Conservation (phyloP, 495 filamentous ascomycete species). For the Pyronema domesticum region DNA sequence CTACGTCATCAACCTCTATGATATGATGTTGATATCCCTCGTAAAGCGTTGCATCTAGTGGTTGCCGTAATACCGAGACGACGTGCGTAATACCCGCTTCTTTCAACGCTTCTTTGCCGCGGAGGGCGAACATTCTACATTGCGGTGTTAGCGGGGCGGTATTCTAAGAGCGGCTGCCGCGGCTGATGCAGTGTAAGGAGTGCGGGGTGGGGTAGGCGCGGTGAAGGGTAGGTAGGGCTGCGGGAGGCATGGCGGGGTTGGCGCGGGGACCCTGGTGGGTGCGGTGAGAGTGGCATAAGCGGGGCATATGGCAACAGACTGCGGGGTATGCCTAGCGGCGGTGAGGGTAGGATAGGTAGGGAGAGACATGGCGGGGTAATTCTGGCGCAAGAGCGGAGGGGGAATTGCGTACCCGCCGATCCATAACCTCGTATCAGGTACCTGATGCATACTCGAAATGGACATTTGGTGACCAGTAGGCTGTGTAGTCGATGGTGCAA, state of each 20-base stretch:
- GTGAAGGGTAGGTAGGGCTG: no score
- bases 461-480: not conserved
- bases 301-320: no score
- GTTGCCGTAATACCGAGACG: conserved; percentile 56
- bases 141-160: not conserved
- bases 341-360: no score
- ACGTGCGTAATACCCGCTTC: conserved; percentile 73
- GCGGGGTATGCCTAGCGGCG: no score
- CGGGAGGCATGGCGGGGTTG: no score
- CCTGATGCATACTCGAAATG: conserved; percentile 14
- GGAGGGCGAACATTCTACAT: conserved; percentile 55
- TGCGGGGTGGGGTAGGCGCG: no score
- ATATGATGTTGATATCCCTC: conserved; percentile 47
- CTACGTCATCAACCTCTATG: conserved; percentile 74
- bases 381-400: not conserved
- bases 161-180: no score
- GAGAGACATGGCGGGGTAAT: no score
- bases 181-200: no score
- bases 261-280: no score
- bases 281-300: no score
- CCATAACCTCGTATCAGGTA: conserved; percentile 21
- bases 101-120: conserved; percentile 45
- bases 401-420: conserved; percentile 17
- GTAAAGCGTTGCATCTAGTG: conserved; percentile 37
- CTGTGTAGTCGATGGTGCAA: no score